phyloP scores from a whole-genome alignment of 176 grass and related monocot species.

The Avena atlantica region DNA sequence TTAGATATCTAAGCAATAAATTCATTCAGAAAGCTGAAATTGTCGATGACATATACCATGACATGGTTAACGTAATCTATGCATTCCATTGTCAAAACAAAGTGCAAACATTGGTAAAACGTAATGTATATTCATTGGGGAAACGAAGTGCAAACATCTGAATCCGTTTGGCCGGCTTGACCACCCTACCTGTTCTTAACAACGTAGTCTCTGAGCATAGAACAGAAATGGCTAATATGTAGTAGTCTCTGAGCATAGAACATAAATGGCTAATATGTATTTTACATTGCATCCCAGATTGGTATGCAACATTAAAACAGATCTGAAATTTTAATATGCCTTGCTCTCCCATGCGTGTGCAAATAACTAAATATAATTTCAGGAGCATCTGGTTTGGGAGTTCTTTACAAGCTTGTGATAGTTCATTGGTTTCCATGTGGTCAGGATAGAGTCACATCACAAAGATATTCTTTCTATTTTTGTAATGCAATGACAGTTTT shows the following conservation, averaged over 20 bases:
- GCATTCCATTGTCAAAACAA: too few relatives aligned
- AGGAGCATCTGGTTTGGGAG: background rate
- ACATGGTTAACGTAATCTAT: too few relatives aligned
- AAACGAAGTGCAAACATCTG: too few relatives aligned
- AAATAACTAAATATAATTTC: constrained; percentile 2
- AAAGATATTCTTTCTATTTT: background rate
- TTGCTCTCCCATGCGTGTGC: background rate
- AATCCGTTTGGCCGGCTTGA: too few relatives aligned
- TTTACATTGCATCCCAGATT: constrained; percentile 1
- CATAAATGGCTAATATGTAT: background rate
- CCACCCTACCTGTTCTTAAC: background rate
- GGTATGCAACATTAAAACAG: background rate
- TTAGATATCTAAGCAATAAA: too few relatives aligned
- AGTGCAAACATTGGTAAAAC: too few relatives aligned
- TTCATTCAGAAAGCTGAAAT: too few relatives aligned
- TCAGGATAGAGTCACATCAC: background rate
- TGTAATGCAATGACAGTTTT: background rate
- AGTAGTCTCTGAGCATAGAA: background rate
- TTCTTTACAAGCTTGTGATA: constrained; percentile 2
- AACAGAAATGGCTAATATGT: too few relatives aligned
- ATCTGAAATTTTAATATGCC: background rate
- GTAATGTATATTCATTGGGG: too few relatives aligned
- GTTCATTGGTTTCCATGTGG: constrained; percentile 13
- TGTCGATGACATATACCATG: too few relatives aligned
- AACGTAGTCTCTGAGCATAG: background rate